Conservation (phyloP, 768 basidiomycete genomes). For the Termitomyces sp. region DNA sequence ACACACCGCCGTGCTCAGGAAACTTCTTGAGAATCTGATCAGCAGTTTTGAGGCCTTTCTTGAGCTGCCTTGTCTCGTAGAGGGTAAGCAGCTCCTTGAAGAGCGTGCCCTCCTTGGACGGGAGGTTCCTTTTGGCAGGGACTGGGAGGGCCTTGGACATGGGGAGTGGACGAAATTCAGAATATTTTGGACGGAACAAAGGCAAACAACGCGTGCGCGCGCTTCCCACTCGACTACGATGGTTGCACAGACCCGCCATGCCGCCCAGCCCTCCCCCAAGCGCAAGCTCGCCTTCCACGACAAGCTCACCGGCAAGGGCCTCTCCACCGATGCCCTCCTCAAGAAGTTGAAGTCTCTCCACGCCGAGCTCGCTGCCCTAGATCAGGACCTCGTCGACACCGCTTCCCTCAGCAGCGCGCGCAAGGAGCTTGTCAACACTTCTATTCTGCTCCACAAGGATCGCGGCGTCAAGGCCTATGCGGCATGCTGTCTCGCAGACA, state of each 20-base stretch:
- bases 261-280: slow-evolving; percentile 44
- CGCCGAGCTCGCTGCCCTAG: slow-evolving; percentile 70
- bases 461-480: slow-evolving; percentile 92
- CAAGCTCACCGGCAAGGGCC: slow-evolving; percentile 72
- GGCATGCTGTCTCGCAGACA: slow-evolving; percentile 91
- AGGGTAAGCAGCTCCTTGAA: slow-evolving; percentile 84
- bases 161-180: slow-evolving; percentile 7
- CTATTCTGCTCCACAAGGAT: slow-evolving; percentile 91
- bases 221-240: slow-evolving; percentile 32
- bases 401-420: slow-evolving; percentile 63
- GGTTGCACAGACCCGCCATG: slow-evolving; percentile 72
- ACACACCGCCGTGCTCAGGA: slow-evolving; percentile 90
- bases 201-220: slow-evolving; percentile 40
- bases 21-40: slow-evolving; percentile 94
- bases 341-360: slow-evolving; percentile 84
- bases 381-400: slow-evolving; percentile 83
- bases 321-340: slow-evolving; percentile 75
- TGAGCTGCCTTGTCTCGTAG: slow-evolving; percentile 87
- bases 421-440: slow-evolving; percentile 73
- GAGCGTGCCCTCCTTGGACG: slow-evolving; percentile 77
- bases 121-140: slow-evolving; percentile 52
- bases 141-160: slow-evolving; percentile 34
- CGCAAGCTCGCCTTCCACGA: slow-evolving; percentile 74
- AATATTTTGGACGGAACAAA: slow-evolving; percentile 21
- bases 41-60: slow-evolving; percentile 85